phyloP scores from a whole-genome alignment of 768 basidiomycete species.

The Trametes sanguinea region DNA sequence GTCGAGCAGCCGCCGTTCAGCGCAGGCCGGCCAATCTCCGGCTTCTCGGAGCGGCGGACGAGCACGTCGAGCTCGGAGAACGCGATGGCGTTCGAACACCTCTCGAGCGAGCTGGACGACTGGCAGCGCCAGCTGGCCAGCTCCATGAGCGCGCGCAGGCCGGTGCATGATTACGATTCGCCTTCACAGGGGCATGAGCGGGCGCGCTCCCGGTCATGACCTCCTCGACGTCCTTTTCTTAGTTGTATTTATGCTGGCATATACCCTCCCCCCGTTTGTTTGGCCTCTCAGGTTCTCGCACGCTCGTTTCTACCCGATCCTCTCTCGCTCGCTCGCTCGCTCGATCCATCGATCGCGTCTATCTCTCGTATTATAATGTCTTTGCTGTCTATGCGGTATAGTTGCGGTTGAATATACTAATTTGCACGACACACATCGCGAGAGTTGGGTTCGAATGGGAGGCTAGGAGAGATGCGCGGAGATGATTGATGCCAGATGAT shows the following conservation, averaged over 20 bases:
- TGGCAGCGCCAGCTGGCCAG: slow-evolving; percentile 86
- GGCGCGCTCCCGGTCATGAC: slow-evolving; percentile 57
- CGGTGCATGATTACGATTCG: slow-evolving; percentile 71
- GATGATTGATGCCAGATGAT: slow-evolving; percentile 11
- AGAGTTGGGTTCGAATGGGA: not conserved
- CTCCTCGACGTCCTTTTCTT: slow-evolving; percentile 3
- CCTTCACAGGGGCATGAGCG: slow-evolving; percentile 56
- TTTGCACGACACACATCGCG: slow-evolving; percentile 8
- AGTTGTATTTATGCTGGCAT: slow-evolving; percentile 38
- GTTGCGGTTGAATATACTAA: slow-evolving; percentile 28
- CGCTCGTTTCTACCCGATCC: slow-evolving; percentile 46
- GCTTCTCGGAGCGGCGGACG: slow-evolving; percentile 54
- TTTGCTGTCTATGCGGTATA: slow-evolving; percentile 38
- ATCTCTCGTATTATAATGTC: slow-evolving; percentile 26
- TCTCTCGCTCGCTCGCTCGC: too few relatives aligned
- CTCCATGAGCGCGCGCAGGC: slow-evolving; percentile 73
- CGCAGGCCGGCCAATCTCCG: slow-evolving; percentile 59
- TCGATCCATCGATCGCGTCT: slow-evolving; percentile 3
- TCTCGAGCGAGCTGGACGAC: slow-evolving; percentile 80
- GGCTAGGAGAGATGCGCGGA: not conserved
- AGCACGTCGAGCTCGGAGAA: slow-evolving; percentile 87
- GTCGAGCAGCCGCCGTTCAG: slow-evolving; percentile 79
- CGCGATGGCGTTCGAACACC: slow-evolving; percentile 71
- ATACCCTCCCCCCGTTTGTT: slow-evolving; percentile 44
- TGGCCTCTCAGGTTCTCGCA: slow-evolving; percentile 34